Conservation (phyloP, 306 rosid species). For the Cajanus cajan region DNA sequence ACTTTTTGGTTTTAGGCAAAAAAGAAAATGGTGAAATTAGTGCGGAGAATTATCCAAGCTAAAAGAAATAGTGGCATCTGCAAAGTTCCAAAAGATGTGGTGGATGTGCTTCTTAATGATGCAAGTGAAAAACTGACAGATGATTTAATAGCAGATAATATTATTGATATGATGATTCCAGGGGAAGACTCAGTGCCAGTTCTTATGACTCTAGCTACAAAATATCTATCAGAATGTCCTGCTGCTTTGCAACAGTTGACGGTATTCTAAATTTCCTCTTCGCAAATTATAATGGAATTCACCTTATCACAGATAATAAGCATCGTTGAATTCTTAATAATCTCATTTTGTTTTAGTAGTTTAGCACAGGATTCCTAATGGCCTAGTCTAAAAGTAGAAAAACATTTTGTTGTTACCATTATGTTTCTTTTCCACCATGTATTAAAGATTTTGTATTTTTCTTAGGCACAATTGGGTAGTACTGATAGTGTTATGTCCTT, state of each 20-base stretch:
- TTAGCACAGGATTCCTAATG: slow-evolving; percentile 7
- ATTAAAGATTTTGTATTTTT: neutral
- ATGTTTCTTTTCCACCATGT: slow-evolving; percentile 10
- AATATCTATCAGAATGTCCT: slow-evolving; percentile 84
- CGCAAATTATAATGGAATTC: neutral
- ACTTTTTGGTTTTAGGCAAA: slow-evolving; percentile 73
- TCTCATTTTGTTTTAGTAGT: slow-evolving; percentile 21
- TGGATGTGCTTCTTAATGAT: slow-evolving; percentile 85
- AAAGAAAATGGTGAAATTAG: slow-evolving; percentile 78
- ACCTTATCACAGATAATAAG: neutral
- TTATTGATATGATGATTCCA: slow-evolving; percentile 98
- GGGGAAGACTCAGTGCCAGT: slow-evolving; percentile 98
- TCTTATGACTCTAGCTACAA: slow-evolving; percentile 84
- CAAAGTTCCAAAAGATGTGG: slow-evolving; percentile 66
- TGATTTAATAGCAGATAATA: slow-evolving; percentile 83
- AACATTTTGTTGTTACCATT: slow-evolving; percentile 37
- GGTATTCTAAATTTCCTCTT: slow-evolving; percentile 41
- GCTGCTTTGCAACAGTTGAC: slow-evolving; percentile 74
- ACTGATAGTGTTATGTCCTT: slow-evolving; percentile 2
- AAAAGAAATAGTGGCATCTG: slow-evolving; percentile 49
- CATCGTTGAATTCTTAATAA: neutral
- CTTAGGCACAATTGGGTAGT: slow-evolving; percentile 3
- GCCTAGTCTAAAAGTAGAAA: slow-evolving; percentile 20
- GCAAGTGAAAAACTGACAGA: slow-evolving; percentile 63
- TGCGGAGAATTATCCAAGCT: slow-evolving; percentile 52